Evolutionary conservation across 2,329 filamentous ascomycete species (phyloP).

Genomic region (Berkeleyomyces rouxiae): DNA sequence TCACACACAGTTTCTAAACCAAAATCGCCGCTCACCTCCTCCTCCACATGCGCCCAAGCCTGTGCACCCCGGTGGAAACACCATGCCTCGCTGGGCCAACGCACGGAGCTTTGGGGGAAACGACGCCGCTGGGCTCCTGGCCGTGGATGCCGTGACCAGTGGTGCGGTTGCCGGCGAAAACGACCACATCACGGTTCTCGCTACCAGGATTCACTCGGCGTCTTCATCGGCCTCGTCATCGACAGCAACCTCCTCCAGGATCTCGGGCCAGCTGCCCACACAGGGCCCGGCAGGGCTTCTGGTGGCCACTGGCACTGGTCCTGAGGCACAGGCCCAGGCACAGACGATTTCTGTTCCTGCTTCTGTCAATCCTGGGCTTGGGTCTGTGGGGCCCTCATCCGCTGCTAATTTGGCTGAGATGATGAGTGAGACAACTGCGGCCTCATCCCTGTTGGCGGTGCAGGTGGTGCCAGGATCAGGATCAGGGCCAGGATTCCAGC

Average conservation of each 20-base stretch:
- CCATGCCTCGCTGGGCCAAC: conserved; percentile 12
- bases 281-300: background rate
- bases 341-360: background rate
- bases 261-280: background rate
- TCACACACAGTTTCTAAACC: conserved; percentile 6
- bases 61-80: conserved; percentile 4
- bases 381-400: background rate
- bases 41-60: conserved; percentile 11
- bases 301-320: background rate
- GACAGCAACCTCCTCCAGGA: background rate
- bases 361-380: conserved; percentile 1
- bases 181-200: background rate
- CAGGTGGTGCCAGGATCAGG: background rate
- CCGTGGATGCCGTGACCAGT: background rate
- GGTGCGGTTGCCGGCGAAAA: background rate
- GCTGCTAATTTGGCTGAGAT: conserved; percentile 2
- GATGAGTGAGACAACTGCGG: background rate
- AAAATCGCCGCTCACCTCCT: conserved; percentile 7
- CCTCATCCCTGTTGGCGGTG: background rate
- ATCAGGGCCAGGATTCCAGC: background rate
- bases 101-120: conserved; percentile 10
- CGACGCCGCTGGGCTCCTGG: background rate
- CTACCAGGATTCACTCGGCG: background rate
- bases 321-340: background rate
- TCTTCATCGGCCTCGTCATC: background rate